phyloP scores from a whole-genome alignment of 305 asterid species.

The Ajuga reptans region DNA sequence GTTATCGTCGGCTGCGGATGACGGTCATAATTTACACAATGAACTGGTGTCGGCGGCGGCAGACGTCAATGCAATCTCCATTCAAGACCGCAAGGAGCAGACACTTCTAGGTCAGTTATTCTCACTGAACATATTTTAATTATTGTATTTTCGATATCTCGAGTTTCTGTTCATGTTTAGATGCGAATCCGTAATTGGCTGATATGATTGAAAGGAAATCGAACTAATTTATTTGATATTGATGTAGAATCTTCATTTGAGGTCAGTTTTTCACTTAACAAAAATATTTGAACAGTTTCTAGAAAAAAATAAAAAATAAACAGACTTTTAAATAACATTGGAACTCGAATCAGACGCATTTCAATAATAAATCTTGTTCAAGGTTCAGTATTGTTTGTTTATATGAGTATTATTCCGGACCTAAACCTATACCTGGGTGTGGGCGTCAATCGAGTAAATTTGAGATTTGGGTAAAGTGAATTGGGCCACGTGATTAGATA shows the following conservation, averaged over 20 bases:
- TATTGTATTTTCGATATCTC: not conserved
- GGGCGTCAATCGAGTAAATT: too few relatives aligned
- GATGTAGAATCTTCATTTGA: not conserved
- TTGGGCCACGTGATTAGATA: too few relatives aligned
- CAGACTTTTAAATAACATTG: too few relatives aligned
- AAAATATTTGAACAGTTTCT: too few relatives aligned
- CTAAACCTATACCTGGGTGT: too few relatives aligned
- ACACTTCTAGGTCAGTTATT: conserved; percentile 42
- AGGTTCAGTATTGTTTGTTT: too few relatives aligned
- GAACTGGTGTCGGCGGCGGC: conserved; percentile 24
- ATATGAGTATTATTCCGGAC: too few relatives aligned
- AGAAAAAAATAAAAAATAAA: too few relatives aligned
- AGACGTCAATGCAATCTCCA: conserved; percentile 41
- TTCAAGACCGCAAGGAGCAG: conserved; percentile 72
- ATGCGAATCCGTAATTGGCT: not conserved
- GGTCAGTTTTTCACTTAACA: too few relatives aligned
- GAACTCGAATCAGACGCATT: too few relatives aligned
- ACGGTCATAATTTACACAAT: conserved; percentile 40
- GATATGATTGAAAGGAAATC: not conserved
- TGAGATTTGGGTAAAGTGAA: too few relatives aligned
- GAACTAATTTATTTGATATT: not conserved
- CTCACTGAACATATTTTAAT: not conserved
- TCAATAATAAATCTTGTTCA: too few relatives aligned
- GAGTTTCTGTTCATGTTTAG: not conserved
- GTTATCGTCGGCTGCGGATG: conserved; percentile 28